These are phyloP conservation scores for Berberis thunbergii DNA, from an alignment of 164 flowering plant genomes.

Conservation along the genomic window DNA sequence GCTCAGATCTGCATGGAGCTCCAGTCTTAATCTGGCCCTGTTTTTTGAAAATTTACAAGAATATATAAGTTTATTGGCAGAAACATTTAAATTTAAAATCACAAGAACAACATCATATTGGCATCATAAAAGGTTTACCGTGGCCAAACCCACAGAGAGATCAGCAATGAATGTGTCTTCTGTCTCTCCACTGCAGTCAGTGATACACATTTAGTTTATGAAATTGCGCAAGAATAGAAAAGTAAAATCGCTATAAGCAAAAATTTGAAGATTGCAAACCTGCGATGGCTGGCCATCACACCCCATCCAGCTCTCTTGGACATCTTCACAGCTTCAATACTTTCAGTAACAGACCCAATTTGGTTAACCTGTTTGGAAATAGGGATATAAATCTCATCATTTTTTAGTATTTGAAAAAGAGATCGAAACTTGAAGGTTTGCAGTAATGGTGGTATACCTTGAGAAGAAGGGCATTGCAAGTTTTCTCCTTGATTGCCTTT, in stretches of 20 bases:
- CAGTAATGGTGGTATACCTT: slow-evolving; percentile 29
- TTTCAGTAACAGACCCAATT: slow-evolving; percentile 38
- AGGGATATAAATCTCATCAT: no score
- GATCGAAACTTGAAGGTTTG: no score
- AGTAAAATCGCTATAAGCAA: not conserved
- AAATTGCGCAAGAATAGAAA: not conserved
- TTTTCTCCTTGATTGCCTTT: slow-evolving; percentile 51
- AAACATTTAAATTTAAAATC: not conserved
- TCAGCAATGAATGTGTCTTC: slow-evolving; percentile 45
- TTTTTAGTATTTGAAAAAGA: no score
- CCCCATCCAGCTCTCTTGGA: slow-evolving; percentile 41
- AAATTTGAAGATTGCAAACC: slow-evolving; percentile 8
- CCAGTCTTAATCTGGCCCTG: slow-evolving; percentile 40
- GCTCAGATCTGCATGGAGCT: slow-evolving; percentile 39
- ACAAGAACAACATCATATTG: not conserved
- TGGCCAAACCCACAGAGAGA: slow-evolving; percentile 42
- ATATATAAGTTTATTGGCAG: not conserved
- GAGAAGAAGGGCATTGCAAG: slow-evolving; percentile 56
- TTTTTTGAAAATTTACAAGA: not conserved
- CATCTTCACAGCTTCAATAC: slow-evolving; percentile 39
- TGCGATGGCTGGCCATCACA: slow-evolving; percentile 38
- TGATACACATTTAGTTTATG: not conserved
- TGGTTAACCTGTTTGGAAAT: slow-evolving; percentile 23
- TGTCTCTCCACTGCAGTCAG: slow-evolving; percentile 36
- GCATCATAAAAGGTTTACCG: slow-evolving; percentile 16